Conservation (phyloP, 2,329 filamentous ascomycete genomes). For the Sordariomycetes sp. region DNA sequence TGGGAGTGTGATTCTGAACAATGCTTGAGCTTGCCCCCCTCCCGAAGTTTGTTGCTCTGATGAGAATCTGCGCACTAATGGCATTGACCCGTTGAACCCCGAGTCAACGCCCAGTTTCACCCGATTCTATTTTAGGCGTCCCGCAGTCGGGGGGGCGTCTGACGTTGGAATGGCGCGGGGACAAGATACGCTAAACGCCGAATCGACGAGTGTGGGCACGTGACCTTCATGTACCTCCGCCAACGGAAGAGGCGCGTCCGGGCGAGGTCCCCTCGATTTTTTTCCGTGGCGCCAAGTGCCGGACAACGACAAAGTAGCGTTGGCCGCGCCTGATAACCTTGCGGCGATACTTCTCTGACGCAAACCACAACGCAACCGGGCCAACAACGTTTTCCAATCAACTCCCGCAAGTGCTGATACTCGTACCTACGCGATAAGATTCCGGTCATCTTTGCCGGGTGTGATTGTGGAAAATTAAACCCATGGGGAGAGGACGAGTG, state of each 20-base stretch:
- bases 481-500: not conserved
- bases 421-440: not conserved
- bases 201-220: not conserved
- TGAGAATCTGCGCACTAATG: too few species aligned
- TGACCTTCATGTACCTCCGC: not conserved
- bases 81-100: too few species aligned
- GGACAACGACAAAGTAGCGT: not conserved
- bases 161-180: not conserved
- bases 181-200: not conserved
- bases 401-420: not conserved
- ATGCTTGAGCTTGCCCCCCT: too few species aligned
- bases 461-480: not conserved
- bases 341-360: not conserved
- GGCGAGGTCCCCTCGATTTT: not conserved
- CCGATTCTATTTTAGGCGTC: too few species aligned
- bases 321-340: not conserved
- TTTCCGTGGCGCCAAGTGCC: slow-evolving; percentile 1
- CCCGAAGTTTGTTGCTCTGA: too few species aligned
- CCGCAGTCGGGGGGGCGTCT: too few species aligned
- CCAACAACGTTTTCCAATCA: not conserved
- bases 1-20: too few species aligned
- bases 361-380: not conserved
- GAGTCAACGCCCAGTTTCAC: too few species aligned
- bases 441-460: not conserved
- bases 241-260: not conserved